Evolutionary conservation across 2,329 filamentous ascomycete species (phyloP).

Genomic region (Dactylonectria estremocensis): DNA sequence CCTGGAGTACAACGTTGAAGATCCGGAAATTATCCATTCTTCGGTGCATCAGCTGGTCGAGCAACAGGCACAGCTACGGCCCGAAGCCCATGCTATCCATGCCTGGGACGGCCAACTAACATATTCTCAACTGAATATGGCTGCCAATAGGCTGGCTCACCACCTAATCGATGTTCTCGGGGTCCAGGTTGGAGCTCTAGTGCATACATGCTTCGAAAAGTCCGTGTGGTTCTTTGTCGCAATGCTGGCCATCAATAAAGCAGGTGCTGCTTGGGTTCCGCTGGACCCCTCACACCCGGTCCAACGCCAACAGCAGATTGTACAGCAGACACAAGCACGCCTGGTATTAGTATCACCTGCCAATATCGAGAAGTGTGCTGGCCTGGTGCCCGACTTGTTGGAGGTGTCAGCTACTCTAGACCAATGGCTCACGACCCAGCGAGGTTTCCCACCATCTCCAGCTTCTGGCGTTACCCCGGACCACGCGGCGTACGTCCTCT

Average conservation of each 20-base stretch:
- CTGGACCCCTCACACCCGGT: slow-evolving; percentile 42
- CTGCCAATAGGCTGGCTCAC: slow-evolving; percentile 22
- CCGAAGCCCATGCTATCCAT: slow-evolving; percentile 3
- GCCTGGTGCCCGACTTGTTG: neutral
- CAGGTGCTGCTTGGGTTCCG: slow-evolving; percentile 44
- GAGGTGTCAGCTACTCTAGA: neutral
- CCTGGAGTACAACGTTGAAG: neutral
- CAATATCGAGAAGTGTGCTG: slow-evolving; percentile 21
- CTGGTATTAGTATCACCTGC: slow-evolving; percentile 29
- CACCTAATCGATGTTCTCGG: slow-evolving; percentile 24
- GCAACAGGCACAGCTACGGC: slow-evolving; percentile 14
- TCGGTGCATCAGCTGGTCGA: slow-evolving; percentile 21
- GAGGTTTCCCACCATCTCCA: neutral
- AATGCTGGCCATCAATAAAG: slow-evolving; percentile 45
- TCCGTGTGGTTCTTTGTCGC: slow-evolving; percentile 43
- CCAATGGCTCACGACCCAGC: neutral
- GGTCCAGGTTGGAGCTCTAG: neutral
- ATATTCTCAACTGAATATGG: neutral
- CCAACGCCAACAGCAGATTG: slow-evolving; percentile 30
- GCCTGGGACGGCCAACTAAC: slow-evolving; percentile 43
- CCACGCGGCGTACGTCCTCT: slow-evolving; percentile 37
- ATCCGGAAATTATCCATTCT: slow-evolving; percentile 15
- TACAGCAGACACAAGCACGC: slow-evolving; percentile 25
- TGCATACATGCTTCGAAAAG: slow-evolving; percentile 42
- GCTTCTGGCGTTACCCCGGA: neutral